Base-by-base conservation (phyloP, 2,329 filamentous ascomycete species). In the Aureobasidium sp. region DNA sequence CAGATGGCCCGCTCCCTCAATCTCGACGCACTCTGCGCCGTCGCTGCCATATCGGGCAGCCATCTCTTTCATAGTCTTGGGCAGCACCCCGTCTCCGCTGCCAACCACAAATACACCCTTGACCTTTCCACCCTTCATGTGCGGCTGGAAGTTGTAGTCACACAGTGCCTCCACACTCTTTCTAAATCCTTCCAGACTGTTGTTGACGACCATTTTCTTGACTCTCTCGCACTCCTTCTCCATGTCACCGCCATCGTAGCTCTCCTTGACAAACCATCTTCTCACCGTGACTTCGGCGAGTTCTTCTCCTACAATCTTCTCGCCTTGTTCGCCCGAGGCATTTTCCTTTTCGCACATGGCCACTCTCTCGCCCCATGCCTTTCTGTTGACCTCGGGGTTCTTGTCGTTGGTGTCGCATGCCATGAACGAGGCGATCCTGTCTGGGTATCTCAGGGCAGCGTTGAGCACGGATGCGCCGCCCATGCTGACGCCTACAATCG, bases 31-130 rank as follows among this genome's bases (percentile, higher is more conserved):
- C 63, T 84, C 80, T 0, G 81, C 82, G 0, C 82, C 83, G 0
- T 73, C 71, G 11, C 77, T 72, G 0, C 87, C 86, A 45, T 90
- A 72, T 20, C 77, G 71, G 0, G 74, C 79, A 61, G 80, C 84
- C 81, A 92, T 90, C 15, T 85, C 85, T 60, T 87, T 85, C 90
- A 96, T 95, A 4, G 87, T 88, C 76, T 86, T 86, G 0, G 89
- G 89, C 59, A 96, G 70, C 1, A 88, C 87, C 0, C 86, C 90
- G 70, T 95, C 91, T 0, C 80, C 82, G 15, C 86, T 85, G 1
- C 90, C 90, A 0, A 87, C 90, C 0, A 91, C 82, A 59, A 95
- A 83, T 58, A 89, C 72, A 0, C 85, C 87, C 0, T 84, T 84
- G 0, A 86, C 83, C 15, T 72, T 71, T 67, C 82, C 84, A 0